Conservation (phyloP, 2,329 filamentous ascomycete genomes). For the Diaporthe ampelina region DNA sequence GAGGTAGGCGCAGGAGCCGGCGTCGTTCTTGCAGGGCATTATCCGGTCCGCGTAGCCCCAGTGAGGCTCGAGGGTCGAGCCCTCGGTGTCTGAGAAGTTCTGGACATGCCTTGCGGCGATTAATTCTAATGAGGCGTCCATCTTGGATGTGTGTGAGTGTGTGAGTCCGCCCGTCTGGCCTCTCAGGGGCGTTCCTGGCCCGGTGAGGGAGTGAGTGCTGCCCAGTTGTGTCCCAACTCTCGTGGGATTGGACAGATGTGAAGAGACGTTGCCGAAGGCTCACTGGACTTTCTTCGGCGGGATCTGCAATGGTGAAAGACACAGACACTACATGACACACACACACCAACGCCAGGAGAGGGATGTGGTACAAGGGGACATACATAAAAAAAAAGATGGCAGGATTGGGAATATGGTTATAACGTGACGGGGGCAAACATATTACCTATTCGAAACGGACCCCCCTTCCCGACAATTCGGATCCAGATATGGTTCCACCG, state of each 20-base stretch:
- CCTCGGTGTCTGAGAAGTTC: constrained; percentile 53
- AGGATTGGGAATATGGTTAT: constrained; percentile 1
- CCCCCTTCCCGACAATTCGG: constrained; percentile 27
- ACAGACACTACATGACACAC: constrained; percentile 1
- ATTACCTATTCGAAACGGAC: constrained; percentile 8
- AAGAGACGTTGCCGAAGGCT: background rate
- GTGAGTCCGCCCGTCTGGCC: background rate
- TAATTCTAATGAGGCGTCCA: constrained; percentile 43
- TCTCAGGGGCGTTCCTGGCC: background rate
- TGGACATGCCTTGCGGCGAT: constrained; percentile 54
- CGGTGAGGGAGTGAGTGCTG: background rate
- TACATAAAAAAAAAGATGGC: background rate
- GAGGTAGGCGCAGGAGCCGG: constrained; percentile 64
- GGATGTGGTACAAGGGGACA: background rate
- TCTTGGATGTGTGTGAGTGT: constrained; percentile 9
- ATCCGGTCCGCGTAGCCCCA: constrained; percentile 64
- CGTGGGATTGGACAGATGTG: background rate
- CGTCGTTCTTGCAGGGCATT: constrained; percentile 61
- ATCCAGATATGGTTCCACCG: constrained; percentile 12
- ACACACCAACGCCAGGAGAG: background rate
- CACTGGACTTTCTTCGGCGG: background rate
- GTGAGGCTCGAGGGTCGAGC: constrained; percentile 52
- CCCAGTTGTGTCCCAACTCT: background rate
- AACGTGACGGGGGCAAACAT: background rate
- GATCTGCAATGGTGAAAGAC: constrained; percentile 5